Evolutionary conservation across 2,329 filamentous ascomycete species (phyloP).

Genomic region (Ascochyta rabiei): DNA sequence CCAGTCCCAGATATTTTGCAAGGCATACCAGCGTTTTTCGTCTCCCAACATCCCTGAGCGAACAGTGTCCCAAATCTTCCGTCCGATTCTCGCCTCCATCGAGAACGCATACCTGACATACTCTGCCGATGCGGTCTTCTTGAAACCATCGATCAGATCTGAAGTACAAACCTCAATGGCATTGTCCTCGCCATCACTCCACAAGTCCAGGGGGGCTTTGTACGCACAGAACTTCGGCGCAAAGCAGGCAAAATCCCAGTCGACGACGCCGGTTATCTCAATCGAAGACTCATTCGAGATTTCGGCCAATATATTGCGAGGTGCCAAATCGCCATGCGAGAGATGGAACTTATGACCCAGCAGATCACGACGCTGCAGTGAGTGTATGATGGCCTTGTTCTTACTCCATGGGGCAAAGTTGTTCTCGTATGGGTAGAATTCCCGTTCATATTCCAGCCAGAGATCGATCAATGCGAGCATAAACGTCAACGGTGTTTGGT

Average conservation of each 20-base stretch:
- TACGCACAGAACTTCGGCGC: constrained; percentile 22
- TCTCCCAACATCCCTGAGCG: background rate
- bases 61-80: background rate
- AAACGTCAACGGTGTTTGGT: background rate
- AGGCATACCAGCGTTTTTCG: background rate
- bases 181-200: constrained; percentile 9
- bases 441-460: background rate
- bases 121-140: background rate
- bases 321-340: constrained; percentile 19
- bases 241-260: constrained; percentile 30
- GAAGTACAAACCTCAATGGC: background rate
- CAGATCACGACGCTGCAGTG: background rate
- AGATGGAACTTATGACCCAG: constrained; percentile 1
- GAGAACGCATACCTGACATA: background rate
- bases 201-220: constrained; percentile 23
- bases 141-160: background rate
- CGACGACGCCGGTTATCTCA: constrained; percentile 28
- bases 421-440: background rate
- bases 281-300: constrained; percentile 7
- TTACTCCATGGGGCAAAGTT: background rate
- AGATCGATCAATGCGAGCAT: background rate
- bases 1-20: background rate
- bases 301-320: constrained; percentile 29
- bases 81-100: background rate
- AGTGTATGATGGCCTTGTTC: background rate